phyloP scores from a whole-genome alignment of 2,329 filamentous ascomycete species.

The Aspergillus pseudotamarii region DNA sequence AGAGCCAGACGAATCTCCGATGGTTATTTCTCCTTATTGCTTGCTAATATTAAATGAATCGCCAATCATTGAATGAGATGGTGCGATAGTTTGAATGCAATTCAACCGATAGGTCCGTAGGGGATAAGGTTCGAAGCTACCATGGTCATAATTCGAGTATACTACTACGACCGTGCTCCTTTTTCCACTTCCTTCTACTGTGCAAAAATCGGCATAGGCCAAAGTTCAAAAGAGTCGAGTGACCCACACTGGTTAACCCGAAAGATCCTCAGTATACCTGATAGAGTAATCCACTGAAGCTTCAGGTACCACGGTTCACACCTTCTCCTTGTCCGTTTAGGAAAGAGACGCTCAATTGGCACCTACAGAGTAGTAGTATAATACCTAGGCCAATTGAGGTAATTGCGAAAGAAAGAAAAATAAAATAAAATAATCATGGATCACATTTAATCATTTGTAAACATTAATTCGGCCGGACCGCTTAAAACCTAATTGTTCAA shows the following conservation, averaged over 20 bases:
- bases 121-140: neutral
- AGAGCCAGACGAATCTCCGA: neutral
- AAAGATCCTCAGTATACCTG: neutral
- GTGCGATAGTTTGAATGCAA: neutral
- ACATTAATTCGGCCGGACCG: neutral
- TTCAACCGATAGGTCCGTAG: constrained; percentile 1
- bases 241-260: neutral
- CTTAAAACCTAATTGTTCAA: neutral
- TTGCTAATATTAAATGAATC: neutral
- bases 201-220: neutral
- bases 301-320: constrained; percentile 3
- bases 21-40: neutral
- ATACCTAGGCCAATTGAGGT: neutral
- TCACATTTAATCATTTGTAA: neutral
- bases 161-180: neutral
- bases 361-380: neutral
- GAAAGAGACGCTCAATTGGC: neutral
- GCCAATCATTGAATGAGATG: neutral
- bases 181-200: neutral
- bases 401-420: neutral
- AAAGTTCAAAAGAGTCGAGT: neutral
- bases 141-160: neutral
- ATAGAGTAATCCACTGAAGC: neutral
- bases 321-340: constrained; percentile 1
- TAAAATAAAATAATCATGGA: neutral